Conservation (phyloP, 805 yeast genomes). For the Jamesozyma jinghongensis region DNA sequence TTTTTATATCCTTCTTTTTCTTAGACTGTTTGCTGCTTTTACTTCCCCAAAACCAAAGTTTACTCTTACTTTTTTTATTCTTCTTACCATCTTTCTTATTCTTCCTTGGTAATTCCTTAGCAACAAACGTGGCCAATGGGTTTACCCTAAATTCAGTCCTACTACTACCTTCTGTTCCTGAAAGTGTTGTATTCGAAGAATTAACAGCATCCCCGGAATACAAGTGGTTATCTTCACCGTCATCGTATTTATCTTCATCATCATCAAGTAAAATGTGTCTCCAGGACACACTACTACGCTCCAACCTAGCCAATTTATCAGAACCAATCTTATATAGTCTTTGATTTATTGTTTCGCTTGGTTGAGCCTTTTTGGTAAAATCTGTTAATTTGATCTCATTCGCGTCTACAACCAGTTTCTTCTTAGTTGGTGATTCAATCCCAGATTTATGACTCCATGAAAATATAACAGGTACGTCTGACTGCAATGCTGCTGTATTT, state of each 20-base stretch:
- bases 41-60: conserved; percentile 23
- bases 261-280: conserved; percentile 2
- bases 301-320: not conserved
- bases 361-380: not conserved
- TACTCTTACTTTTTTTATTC: conserved; percentile 15
- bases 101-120: conserved; percentile 19
- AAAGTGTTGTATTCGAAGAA: not conserved
- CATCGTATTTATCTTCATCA: not conserved
- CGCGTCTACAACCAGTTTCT: not conserved
- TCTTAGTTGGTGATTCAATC: not conserved
- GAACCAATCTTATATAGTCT: conserved; percentile 10
- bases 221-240: not conserved
- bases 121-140: conserved; percentile 25
- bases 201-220: no score
- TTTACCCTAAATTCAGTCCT: conserved; percentile 20
- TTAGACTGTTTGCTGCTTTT: conserved; percentile 5
- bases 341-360: conserved; percentile 11
- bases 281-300: conserved; percentile 2
- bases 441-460: conserved; percentile 21
- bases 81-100: conserved; percentile 12
- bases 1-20: not conserved
- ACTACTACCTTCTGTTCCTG: no score
- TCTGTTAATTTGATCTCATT: not conserved
- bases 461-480: conserved; percentile 23
- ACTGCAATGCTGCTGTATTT: conserved; percentile 10